Evolutionary conservation across 176 grass and related monocot species (phyloP).

Genomic region (Alloteropsis semialata): DNA sequence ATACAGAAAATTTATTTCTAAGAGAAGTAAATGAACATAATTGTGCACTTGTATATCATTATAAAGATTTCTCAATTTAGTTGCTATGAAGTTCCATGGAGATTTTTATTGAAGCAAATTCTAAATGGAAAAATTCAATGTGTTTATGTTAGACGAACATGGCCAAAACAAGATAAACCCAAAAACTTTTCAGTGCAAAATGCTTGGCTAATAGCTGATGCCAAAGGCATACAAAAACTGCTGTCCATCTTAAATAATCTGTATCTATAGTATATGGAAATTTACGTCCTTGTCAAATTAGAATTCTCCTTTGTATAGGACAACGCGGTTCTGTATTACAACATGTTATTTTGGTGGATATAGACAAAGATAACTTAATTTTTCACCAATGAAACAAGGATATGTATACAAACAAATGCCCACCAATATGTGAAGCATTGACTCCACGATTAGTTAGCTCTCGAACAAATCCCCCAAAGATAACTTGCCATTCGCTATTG

Average conservation of each 20-base stretch:
- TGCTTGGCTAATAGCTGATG: neutral
- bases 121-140: neutral
- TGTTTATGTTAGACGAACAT: neutral
- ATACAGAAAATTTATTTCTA: neutral
- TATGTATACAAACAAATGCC: neutral
- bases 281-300: neutral
- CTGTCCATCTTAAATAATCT: neutral
- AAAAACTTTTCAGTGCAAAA: neutral
- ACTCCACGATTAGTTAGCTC: neutral
- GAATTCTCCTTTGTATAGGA: neutral
- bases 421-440: neutral
- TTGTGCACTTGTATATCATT: neutral
- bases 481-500: neutral
- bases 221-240: neutral
- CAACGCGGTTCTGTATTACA: neutral
- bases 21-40: neutral
- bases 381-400: neutral
- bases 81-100: neutral
- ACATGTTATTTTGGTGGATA: neutral
- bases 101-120: neutral
- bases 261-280: neutral
- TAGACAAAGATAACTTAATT: neutral
- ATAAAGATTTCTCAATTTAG: neutral
- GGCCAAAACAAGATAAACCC: neutral
- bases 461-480: neutral